Base-by-base conservation (phyloP, 2,329 filamentous ascomycete species). In the Aureobasidium sp. region DNA sequence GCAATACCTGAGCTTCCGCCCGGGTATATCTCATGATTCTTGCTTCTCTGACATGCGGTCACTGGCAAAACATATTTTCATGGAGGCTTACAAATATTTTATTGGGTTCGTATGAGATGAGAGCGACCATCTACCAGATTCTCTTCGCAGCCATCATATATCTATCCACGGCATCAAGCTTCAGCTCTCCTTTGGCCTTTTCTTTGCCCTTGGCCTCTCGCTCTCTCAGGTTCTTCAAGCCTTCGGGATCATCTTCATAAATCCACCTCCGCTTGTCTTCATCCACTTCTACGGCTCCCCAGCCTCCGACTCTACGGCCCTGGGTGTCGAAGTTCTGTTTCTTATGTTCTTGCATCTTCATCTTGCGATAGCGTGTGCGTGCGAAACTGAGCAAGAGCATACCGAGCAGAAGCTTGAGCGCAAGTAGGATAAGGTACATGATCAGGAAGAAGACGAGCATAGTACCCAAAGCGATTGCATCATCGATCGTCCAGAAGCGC, bases 121-220 rank as follows among this genome's bases (percentile, higher is more conserved):
- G 10, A 23, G 29, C 5, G 9, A 23, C 10, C 5, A 1, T 52
- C 69, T 76, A 97, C 94, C 94, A 99, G 69, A 99, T 99, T 72
- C 94, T 83, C 81, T 97, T 97, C 0, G 91, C 90, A 68, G 91
- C 87, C 94, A 97, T 97, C 72, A 91, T 91, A 77, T 97, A 99
- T 69, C 94, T 82, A 68, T 81, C 85, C 65, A 86, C 90, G 72
- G 77, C 85, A 70, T 81, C 88, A 75, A 85, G 84, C 72, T 84
- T 85, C 58, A 84, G 82, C 61, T 74, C 73, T 39, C 53, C 62
- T 61, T 74, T 72, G 42, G 80, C 76, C 63, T 73, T 76, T 27
- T 80, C 81, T 55, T 67, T 67, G 20, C 86, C 66, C 70, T 84
- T 83, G 64, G 87, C 86, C 66, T 86, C 85, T 57, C 82, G 71